phyloP scores from a whole-genome alignment of 2,329 filamentous ascomycete species.

The Colletotrichum trifolii region DNA sequence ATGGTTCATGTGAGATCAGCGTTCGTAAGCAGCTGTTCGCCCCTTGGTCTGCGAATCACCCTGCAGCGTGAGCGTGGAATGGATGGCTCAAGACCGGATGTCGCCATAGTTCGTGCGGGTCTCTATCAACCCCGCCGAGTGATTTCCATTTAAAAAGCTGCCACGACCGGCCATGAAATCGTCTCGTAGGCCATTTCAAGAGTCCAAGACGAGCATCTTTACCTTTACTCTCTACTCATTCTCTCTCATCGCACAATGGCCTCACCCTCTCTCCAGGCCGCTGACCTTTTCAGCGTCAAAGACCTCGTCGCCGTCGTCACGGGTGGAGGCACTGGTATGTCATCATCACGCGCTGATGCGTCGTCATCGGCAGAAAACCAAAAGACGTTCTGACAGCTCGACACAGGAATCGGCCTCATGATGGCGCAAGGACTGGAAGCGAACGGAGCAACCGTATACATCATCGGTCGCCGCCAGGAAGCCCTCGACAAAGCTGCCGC shows the following conservation, averaged over 20 bases:
- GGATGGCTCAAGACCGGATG: slow-evolving; percentile 10
- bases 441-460: slow-evolving; percentile 64
- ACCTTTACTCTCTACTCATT: too few species aligned
- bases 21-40: slow-evolving; percentile 1
- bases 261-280: slow-evolving; percentile 27
- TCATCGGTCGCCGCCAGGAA: slow-evolving; percentile 60
- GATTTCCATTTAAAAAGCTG: slow-evolving; percentile 3
- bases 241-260: slow-evolving; percentile 24
- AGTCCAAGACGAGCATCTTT: too few species aligned
- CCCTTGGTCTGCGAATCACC: background rate
- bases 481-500: slow-evolving; percentile 53
- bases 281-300: slow-evolving; percentile 58
- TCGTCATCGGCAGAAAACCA: background rate
- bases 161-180: background rate
- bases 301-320: slow-evolving; percentile 67
- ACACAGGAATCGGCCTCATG: slow-evolving; percentile 60
- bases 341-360: background rate
- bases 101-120: slow-evolving; percentile 29
- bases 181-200: too few species aligned
- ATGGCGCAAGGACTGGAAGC: slow-evolving; percentile 60
- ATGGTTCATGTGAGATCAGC: too few species aligned
- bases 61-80: background rate
- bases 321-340: slow-evolving; percentile 53
- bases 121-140: slow-evolving; percentile 16
- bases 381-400: background rate